Base-by-base conservation (phyloP, 768 basidiomycete genomes). In the Kwoniella dendrophila region DNA sequence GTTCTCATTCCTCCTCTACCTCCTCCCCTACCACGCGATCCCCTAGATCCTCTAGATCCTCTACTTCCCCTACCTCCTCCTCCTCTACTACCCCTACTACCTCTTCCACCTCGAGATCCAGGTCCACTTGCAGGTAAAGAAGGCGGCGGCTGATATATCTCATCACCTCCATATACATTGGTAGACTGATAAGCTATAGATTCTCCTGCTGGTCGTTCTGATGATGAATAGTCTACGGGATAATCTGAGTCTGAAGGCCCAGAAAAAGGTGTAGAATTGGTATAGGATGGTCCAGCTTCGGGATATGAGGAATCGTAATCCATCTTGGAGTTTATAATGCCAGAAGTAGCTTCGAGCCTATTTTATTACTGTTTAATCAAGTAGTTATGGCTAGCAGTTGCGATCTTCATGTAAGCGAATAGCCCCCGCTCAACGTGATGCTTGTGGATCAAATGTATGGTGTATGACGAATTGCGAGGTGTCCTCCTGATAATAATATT, bases 21-120 rank as follows among this genome's bases (percentile, higher is more conserved):
- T 12, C 66, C 56, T 53, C 48, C 30, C 8, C 60, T 38, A 1
- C 67, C 67, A 52, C 65, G 33, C 26, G 57, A 50, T 1, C 68
- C 66, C 50, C 69, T 45, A 1, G 56, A 52, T 14, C 63, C 43
- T 18, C 64, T 53, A 2, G 59, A 11, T 7, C 66, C 59, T 43
- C 67, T 27, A 1, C 6, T 6, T 34, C 72, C 69, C 50, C 68
- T 33, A 0, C 67, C 65, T 51, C 66, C 10, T 0, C 68, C 67
- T 48, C 63, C 18, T 6, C 59, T 59, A 24, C 56, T 41, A n/a
- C 69, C 69, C 4, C 64, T 47, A 3, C 67, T 59, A 12, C 65
- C 16, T 1, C 64, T 68, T 44, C 71, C 43, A 0, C 71, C 71
- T 26, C 71, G 50, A 22, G 63, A 62, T 36, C 67, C 63, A n/a